Percentiles rank a stretch among this genome's conserved stretches.
Conservation (phyloP, 805 yeast species). For the Yamadazyma scolyti region DNA sequence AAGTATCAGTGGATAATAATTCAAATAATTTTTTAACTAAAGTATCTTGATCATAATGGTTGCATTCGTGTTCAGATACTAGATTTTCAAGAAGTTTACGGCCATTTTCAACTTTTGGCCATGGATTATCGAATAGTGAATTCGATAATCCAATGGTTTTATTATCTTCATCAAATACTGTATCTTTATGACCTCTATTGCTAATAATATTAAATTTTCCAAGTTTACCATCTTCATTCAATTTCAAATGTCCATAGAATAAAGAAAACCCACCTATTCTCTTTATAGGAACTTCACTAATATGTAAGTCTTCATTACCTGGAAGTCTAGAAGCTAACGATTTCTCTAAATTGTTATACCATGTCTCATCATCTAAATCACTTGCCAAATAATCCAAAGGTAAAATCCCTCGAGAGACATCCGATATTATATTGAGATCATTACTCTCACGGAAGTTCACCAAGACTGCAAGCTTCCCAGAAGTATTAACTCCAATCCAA, state of each 20-base stretch:
- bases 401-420: conserved; percentile 51
- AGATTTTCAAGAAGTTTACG: conserved; percentile 15
- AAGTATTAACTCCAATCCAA: conserved; percentile 75
- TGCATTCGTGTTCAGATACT: conserved; percentile 1
- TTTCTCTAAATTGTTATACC: conserved; percentile 37
- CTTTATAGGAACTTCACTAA: conserved; percentile 14
- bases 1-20: conserved; percentile 46
- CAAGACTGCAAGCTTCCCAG: conserved; percentile 64
- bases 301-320: neutral
- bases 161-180: conserved; percentile 21
- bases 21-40: conserved; percentile 52
- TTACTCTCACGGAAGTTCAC: conserved; percentile 65
- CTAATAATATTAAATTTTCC: conserved; percentile 45
- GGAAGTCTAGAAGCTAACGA: conserved; percentile 10
- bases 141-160: conserved; percentile 62
- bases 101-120: conserved; percentile 72
- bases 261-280: conserved; percentile 63
- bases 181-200: conserved; percentile 44
- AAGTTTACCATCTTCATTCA: conserved; percentile 20
- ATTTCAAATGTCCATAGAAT: conserved; percentile 47
- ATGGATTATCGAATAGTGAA: conserved; percentile 60
- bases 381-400: conserved; percentile 45
- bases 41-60: conserved; percentile 28
- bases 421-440: conserved; percentile 19
- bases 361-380: conserved; percentile 30